phyloP scores from a whole-genome alignment of 2,329 filamentous ascomycete species.

The Chaetothyriales sp. region DNA sequence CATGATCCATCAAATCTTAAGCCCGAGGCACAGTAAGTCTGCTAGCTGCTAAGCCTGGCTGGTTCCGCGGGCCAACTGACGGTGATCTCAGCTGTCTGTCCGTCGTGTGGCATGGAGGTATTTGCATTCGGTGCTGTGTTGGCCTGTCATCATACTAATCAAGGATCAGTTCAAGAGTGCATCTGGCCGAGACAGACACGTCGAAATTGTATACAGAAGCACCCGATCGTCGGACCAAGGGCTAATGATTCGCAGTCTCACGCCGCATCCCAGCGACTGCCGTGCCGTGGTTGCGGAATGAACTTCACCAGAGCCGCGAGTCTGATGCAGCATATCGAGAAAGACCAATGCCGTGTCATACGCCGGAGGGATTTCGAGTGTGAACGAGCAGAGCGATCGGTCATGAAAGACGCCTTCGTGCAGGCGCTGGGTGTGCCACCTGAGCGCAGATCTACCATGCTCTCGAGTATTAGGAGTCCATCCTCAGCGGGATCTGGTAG shows the following conservation, averaged over 20 bases:
- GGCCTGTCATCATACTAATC: not conserved
- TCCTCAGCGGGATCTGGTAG: not conserved
- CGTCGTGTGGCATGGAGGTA: conserved; percentile 38
- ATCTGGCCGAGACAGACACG: conserved; percentile 37
- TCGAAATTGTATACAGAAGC: conserved; percentile 31
- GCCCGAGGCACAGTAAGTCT: conserved; percentile 27
- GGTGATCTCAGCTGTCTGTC: conserved; percentile 30
- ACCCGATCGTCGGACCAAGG: not conserved
- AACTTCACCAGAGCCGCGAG: conserved; percentile 34
- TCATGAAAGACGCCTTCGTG: conserved; percentile 24
- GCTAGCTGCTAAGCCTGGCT: not conserved
- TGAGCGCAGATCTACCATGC: not conserved
- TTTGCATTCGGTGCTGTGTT: not conserved
- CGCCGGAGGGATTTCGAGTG: conserved; percentile 28
- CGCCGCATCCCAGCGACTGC: conserved; percentile 36
- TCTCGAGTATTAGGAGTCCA: not conserved
- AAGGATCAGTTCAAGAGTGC: conserved; percentile 32
- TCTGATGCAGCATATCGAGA: conserved; percentile 41
- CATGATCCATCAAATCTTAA: conserved; percentile 35
- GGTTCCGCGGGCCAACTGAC: not conserved
- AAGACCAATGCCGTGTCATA: conserved; percentile 34
- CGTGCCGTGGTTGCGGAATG: conserved; percentile 33
- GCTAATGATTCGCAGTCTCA: conserved; percentile 2
- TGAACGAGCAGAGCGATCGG: conserved; percentile 36
- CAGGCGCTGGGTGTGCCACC: not conserved